These are phyloP conservation scores for Kwoniella dendrophila DNA, from an alignment of 768 basidiomycete genomes.

Conservation along the genomic window DNA sequence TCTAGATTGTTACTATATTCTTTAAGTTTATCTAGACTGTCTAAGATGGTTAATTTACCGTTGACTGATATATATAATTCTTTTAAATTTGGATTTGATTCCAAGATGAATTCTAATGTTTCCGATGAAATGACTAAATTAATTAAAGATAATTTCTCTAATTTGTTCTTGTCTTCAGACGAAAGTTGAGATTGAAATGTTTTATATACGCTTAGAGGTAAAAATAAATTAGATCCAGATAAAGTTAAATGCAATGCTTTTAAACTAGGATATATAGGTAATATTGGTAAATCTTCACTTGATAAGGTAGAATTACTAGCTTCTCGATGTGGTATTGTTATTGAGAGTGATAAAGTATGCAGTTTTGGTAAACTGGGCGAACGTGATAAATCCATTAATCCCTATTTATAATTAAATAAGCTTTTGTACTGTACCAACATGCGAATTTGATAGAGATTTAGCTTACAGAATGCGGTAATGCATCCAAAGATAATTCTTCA, in stretches of 20 bases:
- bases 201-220: slow-evolving; percentile 9
- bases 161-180: neutral
- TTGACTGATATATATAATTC: slow-evolving; percentile 45
- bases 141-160: slow-evolving; percentile 37
- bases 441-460: neutral
- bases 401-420: slow-evolving; percentile 19
- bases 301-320: slow-evolving; percentile 5
- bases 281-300: slow-evolving; percentile 28
- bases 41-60: slow-evolving; percentile 22
- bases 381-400: slow-evolving; percentile 30
- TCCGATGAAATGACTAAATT: slow-evolving; percentile 33
- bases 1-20: slow-evolving; percentile 6
- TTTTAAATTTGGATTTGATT: slow-evolving; percentile 22
- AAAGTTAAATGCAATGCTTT: slow-evolving; percentile 38
- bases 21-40: slow-evolving; percentile 15
- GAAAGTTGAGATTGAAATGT: slow-evolving; percentile 21
- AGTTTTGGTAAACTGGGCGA: slow-evolving; percentile 30
- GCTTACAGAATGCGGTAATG: slow-evolving; percentile 39
- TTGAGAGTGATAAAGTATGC: slow-evolving; percentile 35
- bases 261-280: slow-evolving; percentile 23
- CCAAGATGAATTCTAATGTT: slow-evolving; percentile 22
- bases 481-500: slow-evolving; percentile 42
- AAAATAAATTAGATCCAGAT: slow-evolving; percentile 22
- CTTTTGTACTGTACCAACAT: neutral
- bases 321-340: slow-evolving; percentile 30